phyloP scores from a whole-genome alignment of 306 rosid species.

The Sindora glabra region DNA sequence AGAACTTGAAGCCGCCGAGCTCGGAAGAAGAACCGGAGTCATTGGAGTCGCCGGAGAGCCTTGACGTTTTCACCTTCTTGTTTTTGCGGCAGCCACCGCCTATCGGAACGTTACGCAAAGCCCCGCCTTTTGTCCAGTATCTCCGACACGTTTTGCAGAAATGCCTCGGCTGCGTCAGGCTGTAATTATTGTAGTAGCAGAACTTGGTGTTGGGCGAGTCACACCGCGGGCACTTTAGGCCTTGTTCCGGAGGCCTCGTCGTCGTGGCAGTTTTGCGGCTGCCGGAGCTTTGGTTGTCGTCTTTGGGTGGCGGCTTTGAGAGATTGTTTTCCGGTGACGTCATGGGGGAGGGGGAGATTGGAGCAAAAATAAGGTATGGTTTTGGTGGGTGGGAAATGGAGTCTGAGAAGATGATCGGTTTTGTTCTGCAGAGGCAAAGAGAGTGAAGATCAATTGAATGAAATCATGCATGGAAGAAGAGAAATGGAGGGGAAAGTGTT shows the following conservation, averaged over 20 bases:
- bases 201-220: conserved; percentile 92
- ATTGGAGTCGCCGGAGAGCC: conserved; percentile 38
- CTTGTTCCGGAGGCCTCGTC: conserved; percentile 42
- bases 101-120: conserved; percentile 79
- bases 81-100: conserved; percentile 94
- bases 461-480: conserved; percentile 54
- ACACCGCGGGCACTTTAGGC: conserved; percentile 71
- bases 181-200: conserved; percentile 97
- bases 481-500: conserved; percentile 23
- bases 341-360: not conserved
- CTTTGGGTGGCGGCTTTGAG: conserved; percentile 22
- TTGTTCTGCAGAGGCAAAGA: conserved; percentile 57
- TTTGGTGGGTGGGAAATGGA: not conserved
- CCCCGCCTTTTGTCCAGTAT: conserved; percentile 97
- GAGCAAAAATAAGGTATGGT: not conserved
- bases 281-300: conserved; percentile 29
- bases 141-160: conserved; percentile 95
- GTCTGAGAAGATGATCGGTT: conserved; percentile 29
- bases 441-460: conserved; percentile 39
- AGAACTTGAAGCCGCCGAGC: conserved; percentile 57
- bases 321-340: conserved; percentile 50
- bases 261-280: conserved; percentile 24
- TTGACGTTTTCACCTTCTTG: conserved; percentile 50
- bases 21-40: conserved; percentile 45
- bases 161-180: conserved; percentile 87